A percentile compares a stretch with the other conserved stretches of the same genome.
Evolutionary conservation across 2,329 filamentous ascomycete genomes (phyloP).

Genomic region (Balansia obtecta): DNA sequence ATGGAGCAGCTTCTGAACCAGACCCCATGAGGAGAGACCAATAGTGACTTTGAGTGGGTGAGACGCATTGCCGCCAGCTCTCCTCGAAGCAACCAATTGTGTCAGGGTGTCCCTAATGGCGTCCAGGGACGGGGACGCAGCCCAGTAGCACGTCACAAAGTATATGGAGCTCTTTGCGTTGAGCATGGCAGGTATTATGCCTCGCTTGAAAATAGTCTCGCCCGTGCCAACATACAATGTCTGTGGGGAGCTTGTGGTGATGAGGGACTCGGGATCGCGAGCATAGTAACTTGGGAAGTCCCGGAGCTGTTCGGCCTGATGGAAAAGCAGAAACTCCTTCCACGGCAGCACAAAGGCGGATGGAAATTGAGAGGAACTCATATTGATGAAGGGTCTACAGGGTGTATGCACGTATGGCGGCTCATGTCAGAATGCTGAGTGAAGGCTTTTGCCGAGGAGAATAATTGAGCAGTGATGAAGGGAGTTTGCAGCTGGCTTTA

Average conservation of each 20-base stretch:
- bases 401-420: not conserved
- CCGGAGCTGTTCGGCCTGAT: conserved; percentile 20
- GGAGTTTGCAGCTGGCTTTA: no score
- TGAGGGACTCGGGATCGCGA: conserved; percentile 29
- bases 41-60: conserved; percentile 49
- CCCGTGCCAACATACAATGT: conserved; percentile 46
- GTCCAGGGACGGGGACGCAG: conserved; percentile 47
- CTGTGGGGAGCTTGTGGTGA: conserved; percentile 33
- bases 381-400: not conserved
- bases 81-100: conserved; percentile 38
- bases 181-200: conserved; percentile 49
- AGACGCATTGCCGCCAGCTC: conserved; percentile 11
- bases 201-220: conserved; percentile 38
- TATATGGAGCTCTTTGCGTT: conserved; percentile 52
- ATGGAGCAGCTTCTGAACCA: conserved; percentile 66
- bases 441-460: not conserved
- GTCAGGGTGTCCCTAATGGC: conserved; percentile 45
- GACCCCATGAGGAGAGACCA: conserved; percentile 62
- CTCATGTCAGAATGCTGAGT: not conserved
- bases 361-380: conserved; percentile 17
- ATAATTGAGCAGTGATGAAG: no score
- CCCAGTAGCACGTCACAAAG: conserved; percentile 77
- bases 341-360: conserved; percentile 26
- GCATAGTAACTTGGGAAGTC: conserved; percentile 39
- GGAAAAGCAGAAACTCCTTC: conserved; percentile 20